These are phyloP conservation scores for Phaffia australis DNA, from an alignment of 768 basidiomycete genomes.

Conservation along the genomic window DNA sequence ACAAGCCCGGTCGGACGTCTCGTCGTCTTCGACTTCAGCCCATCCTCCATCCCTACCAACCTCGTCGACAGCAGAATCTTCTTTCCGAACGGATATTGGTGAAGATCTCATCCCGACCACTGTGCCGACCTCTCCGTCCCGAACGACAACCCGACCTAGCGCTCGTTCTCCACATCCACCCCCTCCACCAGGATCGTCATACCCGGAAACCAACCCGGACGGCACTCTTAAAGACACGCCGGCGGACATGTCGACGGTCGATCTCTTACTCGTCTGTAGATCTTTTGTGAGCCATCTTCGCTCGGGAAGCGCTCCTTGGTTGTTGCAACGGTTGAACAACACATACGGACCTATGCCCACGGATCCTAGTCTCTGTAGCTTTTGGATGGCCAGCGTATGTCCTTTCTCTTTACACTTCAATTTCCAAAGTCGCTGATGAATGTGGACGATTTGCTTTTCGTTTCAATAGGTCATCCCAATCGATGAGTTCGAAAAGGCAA, in stretches of 20 bases:
- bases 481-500: conserved; percentile 78
- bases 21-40: too few species aligned
- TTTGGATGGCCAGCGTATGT: conserved; percentile 72
- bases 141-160: neutral
- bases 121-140: neutral
- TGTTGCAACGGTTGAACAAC: conserved; percentile 71
- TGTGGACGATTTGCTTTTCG: neutral
- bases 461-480: conserved; percentile 58
- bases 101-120: neutral
- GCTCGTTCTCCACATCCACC: conserved; percentile 1
- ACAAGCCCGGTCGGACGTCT: neutral
- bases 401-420: neutral
- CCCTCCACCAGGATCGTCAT: conserved; percentile 3
- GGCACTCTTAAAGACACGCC: conserved; percentile 1
- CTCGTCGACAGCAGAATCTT: too few species aligned
- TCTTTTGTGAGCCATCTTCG: conserved; percentile 53
- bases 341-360: conserved; percentile 66
- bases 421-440: neutral
- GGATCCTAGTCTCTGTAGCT: conserved; percentile 63
- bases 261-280: conserved; percentile 52
- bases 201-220: neutral
- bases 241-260: conserved; percentile 43
- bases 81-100: neutral
- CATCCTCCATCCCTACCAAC: too few species aligned
- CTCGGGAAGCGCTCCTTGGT: conserved; percentile 77